Percentiles rank a stretch among this genome's conserved stretches.
Evolutionary conservation across 148 eudicot species (phyloP).

Genomic region (Arctostaphylos glauca): DNA sequence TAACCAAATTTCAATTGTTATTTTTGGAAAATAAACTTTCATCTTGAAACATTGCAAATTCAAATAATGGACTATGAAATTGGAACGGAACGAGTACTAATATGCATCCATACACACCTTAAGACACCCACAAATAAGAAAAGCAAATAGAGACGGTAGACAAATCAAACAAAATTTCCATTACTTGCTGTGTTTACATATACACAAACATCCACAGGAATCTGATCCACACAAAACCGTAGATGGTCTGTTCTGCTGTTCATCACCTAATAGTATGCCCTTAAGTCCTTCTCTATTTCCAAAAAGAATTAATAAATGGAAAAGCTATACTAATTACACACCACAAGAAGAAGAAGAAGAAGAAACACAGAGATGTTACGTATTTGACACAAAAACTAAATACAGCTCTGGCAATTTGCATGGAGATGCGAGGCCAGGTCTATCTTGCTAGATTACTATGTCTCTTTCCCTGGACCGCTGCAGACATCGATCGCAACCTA

Average conservation of each 20-base stretch:
- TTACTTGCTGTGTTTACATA: background rate
- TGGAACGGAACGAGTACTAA: too few relatives aligned
- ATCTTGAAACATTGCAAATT: too few relatives aligned
- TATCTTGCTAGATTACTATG: constrained; percentile 35
- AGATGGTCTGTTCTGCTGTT: background rate
- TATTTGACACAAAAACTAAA: background rate
- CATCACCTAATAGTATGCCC: background rate
- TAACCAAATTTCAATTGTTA: too few relatives aligned
- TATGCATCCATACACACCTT: background rate
- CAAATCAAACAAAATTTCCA: background rate
- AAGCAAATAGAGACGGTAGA: background rate
- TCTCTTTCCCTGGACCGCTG: constrained; percentile 41
- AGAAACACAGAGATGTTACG: background rate
- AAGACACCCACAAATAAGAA: background rate
- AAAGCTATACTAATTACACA: constrained; percentile 10
- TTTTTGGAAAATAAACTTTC: too few relatives aligned
- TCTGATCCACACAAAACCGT: background rate
- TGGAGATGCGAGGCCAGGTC: constrained; percentile 13
- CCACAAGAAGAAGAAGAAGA: background rate
- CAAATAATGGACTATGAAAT: too few relatives aligned
- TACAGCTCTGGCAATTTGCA: constrained; percentile 10
- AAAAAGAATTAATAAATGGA: constrained; percentile 31
- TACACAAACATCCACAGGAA: constrained; percentile 10
- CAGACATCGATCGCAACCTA: constrained; percentile 58
- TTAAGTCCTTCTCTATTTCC: background rate